Evolutionary conservation across 2,329 filamentous ascomycete species (phyloP), one percentile per base, ranked within the genome.

Genomic region (Neocatenulostroma microsporum): DNA sequence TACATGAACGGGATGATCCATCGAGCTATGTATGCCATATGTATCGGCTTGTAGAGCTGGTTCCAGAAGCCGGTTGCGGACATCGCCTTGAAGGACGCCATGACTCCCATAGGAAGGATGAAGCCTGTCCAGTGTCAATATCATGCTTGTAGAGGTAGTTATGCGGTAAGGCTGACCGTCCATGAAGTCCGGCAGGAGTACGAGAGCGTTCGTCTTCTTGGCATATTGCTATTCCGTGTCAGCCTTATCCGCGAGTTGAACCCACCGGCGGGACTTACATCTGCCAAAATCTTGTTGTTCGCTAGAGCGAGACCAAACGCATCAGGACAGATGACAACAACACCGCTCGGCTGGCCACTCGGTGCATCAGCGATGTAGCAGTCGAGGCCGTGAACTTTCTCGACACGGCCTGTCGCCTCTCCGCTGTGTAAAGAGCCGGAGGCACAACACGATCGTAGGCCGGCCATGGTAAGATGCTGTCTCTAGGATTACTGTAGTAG

Each of bases 291-390:
- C 11, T 55, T 47, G 24, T 53, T 60, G 48, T 63, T 63, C 9
- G 54, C 51, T 11, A 61, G 42, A 3, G 42, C 44, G 49, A 53
- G 57, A 13, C 60, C 61, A 37, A 63, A 63, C 6, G 58, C 54
- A 41, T 63, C 60, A 5, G 61, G 55, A 13, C 63, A 50, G 34
- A 64, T 62, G 17, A 62, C 51, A 9, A 64, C 49, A 27, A 61
- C 50, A 31, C 58, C 61, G 36, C 55, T 60, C 3, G 53, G 49
- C 3, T 32, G 15, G 21, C 50, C 51, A n/a, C 46, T 41, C 4
- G 54, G 48, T 5, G 61, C 53, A 19, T 57, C 48, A 19, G 61
- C 53, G 27, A 63, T 44, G 41, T 63, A 63, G 43, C 54, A 55
- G 34, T 61, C 56, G 12, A 62, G 44, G 17, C 57, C 57, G 36